phyloP scores from a whole-genome alignment of 2,329 filamentous ascomycete genomes.

The Colletotrichum spinosum region DNA sequence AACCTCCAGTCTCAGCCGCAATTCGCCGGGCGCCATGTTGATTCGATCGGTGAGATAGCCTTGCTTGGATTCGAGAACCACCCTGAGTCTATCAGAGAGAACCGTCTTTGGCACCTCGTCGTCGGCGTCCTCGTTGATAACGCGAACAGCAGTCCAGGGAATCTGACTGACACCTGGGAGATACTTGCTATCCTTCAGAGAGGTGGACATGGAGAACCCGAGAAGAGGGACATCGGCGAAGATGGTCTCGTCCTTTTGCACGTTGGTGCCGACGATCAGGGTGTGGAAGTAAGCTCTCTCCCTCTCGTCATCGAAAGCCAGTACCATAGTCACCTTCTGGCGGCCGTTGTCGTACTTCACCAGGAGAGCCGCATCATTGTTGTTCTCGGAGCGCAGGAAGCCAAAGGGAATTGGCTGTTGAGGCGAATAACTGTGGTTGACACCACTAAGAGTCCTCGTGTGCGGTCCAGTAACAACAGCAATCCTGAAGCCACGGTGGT shows the following conservation, averaged over 20 bases:
- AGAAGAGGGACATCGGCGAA: conserved; percentile 76
- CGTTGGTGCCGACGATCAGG: conserved; percentile 77
- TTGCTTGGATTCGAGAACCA: conserved; percentile 80
- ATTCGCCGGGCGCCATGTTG: conserved; percentile 82
- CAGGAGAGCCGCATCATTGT: conserved; percentile 72
- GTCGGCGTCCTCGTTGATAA: conserved; percentile 79
- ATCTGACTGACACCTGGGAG: conserved; percentile 62
- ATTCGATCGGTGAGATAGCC: conserved; percentile 86
- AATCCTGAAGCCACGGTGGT: conserved; percentile 84
- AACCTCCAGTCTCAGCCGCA: conserved; percentile 75
- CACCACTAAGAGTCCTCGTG: conserved; percentile 80
- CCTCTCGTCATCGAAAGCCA: conserved; percentile 80
- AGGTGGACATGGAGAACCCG: conserved; percentile 71
- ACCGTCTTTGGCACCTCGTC: conserved; percentile 76
- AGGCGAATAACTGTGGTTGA: conserved; percentile 76
- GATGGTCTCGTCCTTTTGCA: conserved; percentile 76
- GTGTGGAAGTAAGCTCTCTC: conserved; percentile 79
- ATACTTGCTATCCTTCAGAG: conserved; percentile 61
- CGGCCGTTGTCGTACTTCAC: conserved; percentile 76
- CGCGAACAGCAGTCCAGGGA: conserved; percentile 74
- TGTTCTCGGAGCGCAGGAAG: conserved; percentile 78
- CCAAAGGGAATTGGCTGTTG: conserved; percentile 80
- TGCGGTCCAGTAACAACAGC: conserved; percentile 81
- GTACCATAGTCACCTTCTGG: conserved; percentile 76
- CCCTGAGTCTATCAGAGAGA: conserved; percentile 79